Evolutionary conservation across 129 eudicot genomes (phyloP).

Genomic region (Tagetes erecta): DNA sequence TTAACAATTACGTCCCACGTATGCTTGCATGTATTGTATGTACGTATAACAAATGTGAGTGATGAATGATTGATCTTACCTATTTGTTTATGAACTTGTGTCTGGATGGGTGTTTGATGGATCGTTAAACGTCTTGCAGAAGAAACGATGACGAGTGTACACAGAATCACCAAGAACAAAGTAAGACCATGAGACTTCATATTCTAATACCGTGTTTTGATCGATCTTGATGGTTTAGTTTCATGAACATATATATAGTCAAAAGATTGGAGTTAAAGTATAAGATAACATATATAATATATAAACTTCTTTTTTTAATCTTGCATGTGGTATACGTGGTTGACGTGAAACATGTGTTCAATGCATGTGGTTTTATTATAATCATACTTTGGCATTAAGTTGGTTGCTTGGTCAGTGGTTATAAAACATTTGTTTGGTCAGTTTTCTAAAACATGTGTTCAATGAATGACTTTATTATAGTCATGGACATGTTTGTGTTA

Average conservation of each 20-base stretch:
- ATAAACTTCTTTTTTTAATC: too few species aligned
- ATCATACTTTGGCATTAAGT: too few species aligned
- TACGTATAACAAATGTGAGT: neutral
- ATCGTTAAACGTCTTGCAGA: neutral
- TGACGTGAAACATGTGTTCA: too few species aligned
- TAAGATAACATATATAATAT: too few species aligned
- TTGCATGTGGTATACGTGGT: too few species aligned
- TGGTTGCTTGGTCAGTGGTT: too few species aligned
- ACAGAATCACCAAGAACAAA: constrained; percentile 26
- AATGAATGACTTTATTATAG: too few species aligned
- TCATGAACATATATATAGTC: neutral
- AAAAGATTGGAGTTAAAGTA: neutral
- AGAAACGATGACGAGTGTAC: constrained; percentile 16
- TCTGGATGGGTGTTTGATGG: constrained; percentile 8
- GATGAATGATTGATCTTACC: neutral
- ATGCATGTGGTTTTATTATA: too few species aligned
- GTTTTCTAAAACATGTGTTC: too few species aligned
- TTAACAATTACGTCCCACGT: too few species aligned
- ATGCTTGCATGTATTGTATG: neutral
- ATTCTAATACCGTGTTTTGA: neutral
- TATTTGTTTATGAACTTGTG: constrained; percentile 11
- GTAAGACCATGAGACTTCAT: constrained; percentile 4
- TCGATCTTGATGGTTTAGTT: neutral
- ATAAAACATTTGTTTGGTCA: too few species aligned
- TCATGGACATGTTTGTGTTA: too few species aligned